Base-by-base conservation (phyloP, 805 yeast genomes). In the Isabelozyma pseudorhagii region DNA sequence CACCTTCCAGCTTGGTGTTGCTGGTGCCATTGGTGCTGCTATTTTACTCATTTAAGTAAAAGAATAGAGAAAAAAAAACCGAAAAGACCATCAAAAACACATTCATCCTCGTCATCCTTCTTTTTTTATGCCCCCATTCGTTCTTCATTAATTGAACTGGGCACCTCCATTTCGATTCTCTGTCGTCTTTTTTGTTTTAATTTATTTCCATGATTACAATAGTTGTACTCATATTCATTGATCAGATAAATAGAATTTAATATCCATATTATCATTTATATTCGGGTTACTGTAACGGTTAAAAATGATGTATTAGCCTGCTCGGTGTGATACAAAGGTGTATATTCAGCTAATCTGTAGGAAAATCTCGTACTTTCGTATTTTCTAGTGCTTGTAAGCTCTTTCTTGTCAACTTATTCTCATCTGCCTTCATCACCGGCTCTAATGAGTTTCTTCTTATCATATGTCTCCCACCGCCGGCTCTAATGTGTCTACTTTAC, bases 1-100 rank as follows among this genome's bases (percentile, higher is more conserved):
- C 45, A 62, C 60, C n/a, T 42, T 61, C 50, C 51, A 62, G 45
- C 46, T 62, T 40, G 73, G 74, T 44, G 61, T 60, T 54, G 72
- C 69, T 53, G 75, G 78, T 52, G 83, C 75, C 46, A 54, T 77
- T 40, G 71, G 79, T 55, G 83, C 81, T 43, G 84, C 80, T 64
- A 67, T 77, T 51, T 69, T 79, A 50, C 65, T 80, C 62, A 54
- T 78, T 58, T 77, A 67, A 67, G 43, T n/a, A 14, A 8, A 18
- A 41, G 8, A n/a, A 9, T 4, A 21, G 8, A 41, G 18, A 41
- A 9, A 18, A 21, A 9, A 41, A 41, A 41, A n/a, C 5, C 6
- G 15, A 18, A 18, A n/a, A 41, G 14, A 27, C 10, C 10, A 41
- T 41, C 31, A 5, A 21, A 15, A 15, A 41, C 28, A 41, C 44